Conservation (phyloP, 2,329 filamentous ascomycete species). For the Fusarium austroafricanum region DNA sequence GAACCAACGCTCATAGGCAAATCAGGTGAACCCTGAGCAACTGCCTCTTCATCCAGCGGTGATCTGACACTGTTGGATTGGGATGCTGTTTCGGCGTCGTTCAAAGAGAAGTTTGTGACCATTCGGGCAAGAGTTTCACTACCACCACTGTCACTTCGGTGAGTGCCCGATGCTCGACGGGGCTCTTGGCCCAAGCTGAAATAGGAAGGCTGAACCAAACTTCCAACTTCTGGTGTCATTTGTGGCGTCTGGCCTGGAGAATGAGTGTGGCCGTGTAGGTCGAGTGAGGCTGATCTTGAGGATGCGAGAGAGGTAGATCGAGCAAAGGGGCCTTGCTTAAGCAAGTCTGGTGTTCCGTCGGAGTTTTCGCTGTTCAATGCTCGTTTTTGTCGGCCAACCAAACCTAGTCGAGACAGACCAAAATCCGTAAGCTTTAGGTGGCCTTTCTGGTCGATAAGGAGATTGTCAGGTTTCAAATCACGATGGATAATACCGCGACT, state of each 20-base stretch:
- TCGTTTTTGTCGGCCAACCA: constrained; percentile 95
- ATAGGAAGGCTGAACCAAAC: constrained; percentile 87
- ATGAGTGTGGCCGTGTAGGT: constrained; percentile 76
- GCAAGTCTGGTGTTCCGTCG: constrained; percentile 89
- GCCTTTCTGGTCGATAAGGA: constrained; percentile 95
- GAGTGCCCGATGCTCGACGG: constrained; percentile 75
- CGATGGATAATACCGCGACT: constrained; percentile 95
- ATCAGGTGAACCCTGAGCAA: constrained; percentile 81
- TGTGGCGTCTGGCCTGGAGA: constrained; percentile 88
- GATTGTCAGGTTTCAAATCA: constrained; percentile 95
- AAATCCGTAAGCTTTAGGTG: constrained; percentile 98
- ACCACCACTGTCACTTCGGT: constrained; percentile 91
- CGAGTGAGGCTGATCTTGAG: constrained; percentile 92
- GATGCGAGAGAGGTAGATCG: constrained; percentile 87
- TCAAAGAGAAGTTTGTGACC: constrained; percentile 82
- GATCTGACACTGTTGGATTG: constrained; percentile 63
- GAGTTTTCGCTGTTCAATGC: constrained; percentile 80
- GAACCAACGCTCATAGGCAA: constrained; percentile 61
- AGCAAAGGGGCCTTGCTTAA: constrained; percentile 92
- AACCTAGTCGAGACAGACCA: constrained; percentile 94
- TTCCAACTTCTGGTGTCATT: constrained; percentile 78
- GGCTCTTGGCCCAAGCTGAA: constrained; percentile 81
- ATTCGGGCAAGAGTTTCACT: constrained; percentile 87
- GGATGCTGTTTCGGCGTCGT: constrained; percentile 64
- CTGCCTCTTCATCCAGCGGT: constrained; percentile 80